Percentiles rank a stretch among this genome's conserved stretches.
Conservation (phyloP, 345 rosid genomes). For the Citrus unshiu region DNA sequence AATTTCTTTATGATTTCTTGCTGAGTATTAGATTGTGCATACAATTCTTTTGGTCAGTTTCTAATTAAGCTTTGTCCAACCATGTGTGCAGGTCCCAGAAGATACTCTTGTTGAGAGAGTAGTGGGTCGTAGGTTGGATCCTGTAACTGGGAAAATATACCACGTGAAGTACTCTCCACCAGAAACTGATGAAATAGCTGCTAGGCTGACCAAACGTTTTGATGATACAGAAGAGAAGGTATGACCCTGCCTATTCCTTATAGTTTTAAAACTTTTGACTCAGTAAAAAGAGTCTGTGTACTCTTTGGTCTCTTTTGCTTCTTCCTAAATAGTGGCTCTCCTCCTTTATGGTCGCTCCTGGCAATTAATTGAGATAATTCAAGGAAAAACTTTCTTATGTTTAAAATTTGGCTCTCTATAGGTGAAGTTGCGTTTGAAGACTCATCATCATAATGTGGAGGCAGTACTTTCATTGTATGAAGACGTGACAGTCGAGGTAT, state of each 20-base stretch:
- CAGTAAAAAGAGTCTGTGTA: neutral
- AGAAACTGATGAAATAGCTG: constrained; percentile 79
- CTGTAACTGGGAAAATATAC: constrained; percentile 89
- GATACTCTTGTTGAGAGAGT: constrained; percentile 90
- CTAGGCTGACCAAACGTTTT: constrained; percentile 82
- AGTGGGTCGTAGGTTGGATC: constrained; percentile 88
- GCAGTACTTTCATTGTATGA: constrained; percentile 81
- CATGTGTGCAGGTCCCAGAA: constrained; percentile 72
- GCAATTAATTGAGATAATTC: neutral
- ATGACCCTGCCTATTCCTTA: constrained; percentile 15
- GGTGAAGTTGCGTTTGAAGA: constrained; percentile 78
- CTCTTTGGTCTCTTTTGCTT: neutral
- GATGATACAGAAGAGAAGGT: constrained; percentile 98
- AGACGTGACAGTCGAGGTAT: constrained; percentile 73
- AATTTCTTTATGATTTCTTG: neutral
- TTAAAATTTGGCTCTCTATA: constrained; percentile 15
- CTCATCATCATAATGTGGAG: constrained; percentile 78
- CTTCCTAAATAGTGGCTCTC: neutral
- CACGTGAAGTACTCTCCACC: constrained; percentile 92
- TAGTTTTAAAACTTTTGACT: neutral
- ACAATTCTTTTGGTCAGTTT: neutral
- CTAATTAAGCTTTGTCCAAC: neutral
- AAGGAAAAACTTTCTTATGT: neutral
- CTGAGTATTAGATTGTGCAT: neutral
- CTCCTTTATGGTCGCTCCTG: neutral